A percentile compares a stretch with the other conserved stretches of the same genome.
Evolutionary conservation across 75 land plant genomes (phyloP).

Genomic region (Pinus tabuliformis): DNA sequence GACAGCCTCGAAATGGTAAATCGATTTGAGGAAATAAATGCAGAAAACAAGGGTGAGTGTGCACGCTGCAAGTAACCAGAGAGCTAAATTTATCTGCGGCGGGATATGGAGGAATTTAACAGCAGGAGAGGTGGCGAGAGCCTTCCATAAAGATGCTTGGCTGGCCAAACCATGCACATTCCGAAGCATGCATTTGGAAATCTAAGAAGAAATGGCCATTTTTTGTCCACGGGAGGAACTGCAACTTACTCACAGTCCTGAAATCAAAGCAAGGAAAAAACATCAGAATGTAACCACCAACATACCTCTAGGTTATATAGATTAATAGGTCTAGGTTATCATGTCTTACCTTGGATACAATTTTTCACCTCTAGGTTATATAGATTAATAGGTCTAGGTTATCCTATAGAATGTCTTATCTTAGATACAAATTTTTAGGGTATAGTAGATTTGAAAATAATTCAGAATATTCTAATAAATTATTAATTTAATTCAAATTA

Average conservation of each 20-base stretch:
- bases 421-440: too few species aligned
- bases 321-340: too few species aligned
- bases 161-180: conserved; percentile 32
- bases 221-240: background rate
- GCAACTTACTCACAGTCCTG: background rate
- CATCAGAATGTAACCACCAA: background rate
- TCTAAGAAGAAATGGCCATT: conserved; percentile 33
- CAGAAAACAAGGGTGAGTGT: conserved; percentile 7
- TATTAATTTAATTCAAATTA: too few species aligned
- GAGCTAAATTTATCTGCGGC: conserved; percentile 15
- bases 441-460: too few species aligned
- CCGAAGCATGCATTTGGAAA: conserved; percentile 40
- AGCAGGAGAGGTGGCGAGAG: conserved; percentile 13
- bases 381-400: too few species aligned
- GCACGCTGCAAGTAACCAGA: conserved; percentile 29
- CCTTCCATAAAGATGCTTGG: conserved; percentile 37
- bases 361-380: too few species aligned
- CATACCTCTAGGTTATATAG: too few species aligned
- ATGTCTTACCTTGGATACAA: too few species aligned
- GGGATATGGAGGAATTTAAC: conserved; percentile 29
- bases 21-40: conserved; percentile 15
- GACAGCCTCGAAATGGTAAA: conserved; percentile 34
- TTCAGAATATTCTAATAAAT: too few species aligned
- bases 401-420: too few species aligned
- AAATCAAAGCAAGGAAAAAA: background rate